Evolutionary conservation across 768 basidiomycete species (phyloP), one percentile per base, ranked within the genome.

Genomic region (Russula olivacea): DNA sequence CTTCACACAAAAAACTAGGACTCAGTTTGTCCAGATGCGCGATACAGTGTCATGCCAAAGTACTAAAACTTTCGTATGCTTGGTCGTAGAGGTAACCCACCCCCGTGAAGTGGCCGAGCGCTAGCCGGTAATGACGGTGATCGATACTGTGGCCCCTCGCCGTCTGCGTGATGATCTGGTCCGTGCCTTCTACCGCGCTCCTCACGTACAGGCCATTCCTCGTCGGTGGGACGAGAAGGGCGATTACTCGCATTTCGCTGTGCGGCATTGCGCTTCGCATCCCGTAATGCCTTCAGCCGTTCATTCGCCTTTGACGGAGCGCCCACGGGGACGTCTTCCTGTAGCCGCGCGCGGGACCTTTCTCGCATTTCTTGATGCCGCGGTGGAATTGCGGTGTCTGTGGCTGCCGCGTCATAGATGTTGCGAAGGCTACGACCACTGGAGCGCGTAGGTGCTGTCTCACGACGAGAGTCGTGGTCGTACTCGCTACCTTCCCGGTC

Each of bases 221-320:
- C 58, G 9, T 17, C 15, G 10, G 52, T 15, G 5, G 30, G 30
- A 15, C 28, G 41, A 36, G 34, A 32, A 6, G 32, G 9, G 4
- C 40, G 32, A 17, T 1, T 40, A 21, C 56, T 17, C 21, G 30
- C 32, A n/a, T 55, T 58, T 10, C 57, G 58, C 50, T 43, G 60
- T 11, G 68, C 58, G 17, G 68, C 75, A 21, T 68, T 70, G 12
- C 80, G 78, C 69, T 78, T 81, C 30, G 78, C 79, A 61, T 83
- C 81, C 23, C 83, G 76, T 23, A 83, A 63, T 21, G 79, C 79
- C 69, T 76, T 81, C 56, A 84, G 71, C 38, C 82, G 78, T 63
- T 82, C 76, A 2, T 75, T 73, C 8, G 79, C 77, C 66, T 72
- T 78, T 10, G 76, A 78, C 14, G 73, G 69, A 28, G 47, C 63